Evolutionary conservation across 306 rosid species (phyloP).

Genomic region (Clitoria ternatea): DNA sequence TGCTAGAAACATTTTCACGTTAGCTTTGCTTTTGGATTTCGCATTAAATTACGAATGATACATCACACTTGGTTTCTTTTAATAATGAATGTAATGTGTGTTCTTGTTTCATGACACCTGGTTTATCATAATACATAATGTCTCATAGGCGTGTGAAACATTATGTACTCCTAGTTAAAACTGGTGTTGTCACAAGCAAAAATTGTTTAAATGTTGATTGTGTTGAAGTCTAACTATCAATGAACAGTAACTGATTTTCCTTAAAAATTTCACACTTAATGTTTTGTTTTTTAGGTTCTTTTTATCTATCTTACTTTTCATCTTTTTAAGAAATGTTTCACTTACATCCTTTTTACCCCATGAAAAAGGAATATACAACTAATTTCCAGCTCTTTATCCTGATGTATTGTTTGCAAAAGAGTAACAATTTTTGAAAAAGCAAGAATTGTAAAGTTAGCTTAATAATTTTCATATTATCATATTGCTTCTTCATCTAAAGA

Average conservation of each 20-base stretch:
- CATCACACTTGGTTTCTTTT: no score
- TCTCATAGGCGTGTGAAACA: background rate
- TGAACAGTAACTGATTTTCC: background rate
- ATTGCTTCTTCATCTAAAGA: conserved; percentile 37
- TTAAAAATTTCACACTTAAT: background rate
- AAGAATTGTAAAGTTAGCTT: conserved; percentile 16
- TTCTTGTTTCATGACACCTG: background rate
- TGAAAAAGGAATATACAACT: background rate
- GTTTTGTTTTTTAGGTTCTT: background rate
- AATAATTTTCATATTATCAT: conserved; percentile 24
- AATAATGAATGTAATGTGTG: background rate
- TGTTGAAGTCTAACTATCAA: background rate
- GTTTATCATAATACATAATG: background rate
- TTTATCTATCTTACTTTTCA: background rate
- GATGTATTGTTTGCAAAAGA: background rate
- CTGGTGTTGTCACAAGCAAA: no score
- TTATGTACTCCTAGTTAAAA: background rate
- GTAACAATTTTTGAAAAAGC: conserved; percentile 9
- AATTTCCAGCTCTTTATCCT: conserved; percentile 10
- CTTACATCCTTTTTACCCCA: background rate
- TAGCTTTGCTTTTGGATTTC: background rate
- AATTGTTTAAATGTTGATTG: background rate
- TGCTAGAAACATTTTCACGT: background rate
- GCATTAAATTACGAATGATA: background rate
- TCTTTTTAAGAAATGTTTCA: background rate